Conservation (phyloP, 1,139 yeast species). For the Debaryomyces nepalensis region DNA sequence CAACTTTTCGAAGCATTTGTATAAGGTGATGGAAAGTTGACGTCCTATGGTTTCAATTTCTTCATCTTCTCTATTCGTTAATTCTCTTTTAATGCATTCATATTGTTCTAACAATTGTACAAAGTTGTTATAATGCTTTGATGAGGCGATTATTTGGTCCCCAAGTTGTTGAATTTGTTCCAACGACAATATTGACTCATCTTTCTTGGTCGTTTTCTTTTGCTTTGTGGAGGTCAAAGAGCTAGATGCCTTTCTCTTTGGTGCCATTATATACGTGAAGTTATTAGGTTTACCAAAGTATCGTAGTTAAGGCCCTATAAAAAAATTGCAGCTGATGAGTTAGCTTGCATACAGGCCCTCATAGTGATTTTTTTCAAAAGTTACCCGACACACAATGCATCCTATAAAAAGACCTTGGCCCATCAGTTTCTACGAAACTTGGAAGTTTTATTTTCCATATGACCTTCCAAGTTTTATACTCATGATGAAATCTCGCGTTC, state of each 20-base stretch:
- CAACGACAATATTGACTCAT: slow-evolving; percentile 21
- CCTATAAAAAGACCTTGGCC: slow-evolving; percentile 6
- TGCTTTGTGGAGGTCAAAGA: slow-evolving; percentile 18
- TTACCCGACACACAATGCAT: slow-evolving; percentile 13
- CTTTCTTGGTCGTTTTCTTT: slow-evolving; percentile 11
- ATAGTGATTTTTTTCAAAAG: slow-evolving; percentile 10
- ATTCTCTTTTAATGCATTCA: slow-evolving; percentile 27
- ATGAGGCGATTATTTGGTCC: slow-evolving; percentile 30
- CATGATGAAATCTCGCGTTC: slow-evolving; percentile 68
- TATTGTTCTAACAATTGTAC: slow-evolving; percentile 49
- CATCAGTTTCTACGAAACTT: slow-evolving; percentile 9
- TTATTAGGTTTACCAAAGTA: no score
- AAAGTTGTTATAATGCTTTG: slow-evolving; percentile 57
- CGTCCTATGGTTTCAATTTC: slow-evolving; percentile 45
- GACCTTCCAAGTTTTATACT: slow-evolving; percentile 63
- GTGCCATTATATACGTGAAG: slow-evolving; percentile 24
- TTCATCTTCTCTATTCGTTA: slow-evolving; percentile 26
- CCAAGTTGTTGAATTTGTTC: slow-evolving; percentile 39
- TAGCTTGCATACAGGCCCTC: slow-evolving; percentile 8
- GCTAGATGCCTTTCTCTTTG: slow-evolving; percentile 25
- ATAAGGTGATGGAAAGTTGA: slow-evolving; percentile 55
- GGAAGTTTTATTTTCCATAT: slow-evolving; percentile 30
- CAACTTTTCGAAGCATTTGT: slow-evolving; percentile 61
- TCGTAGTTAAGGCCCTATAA: slow-evolving; percentile 4
- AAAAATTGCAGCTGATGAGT: slow-evolving; percentile 12